Evolutionary conservation across 2,329 filamentous ascomycete genomes (phyloP).

Genomic region (Dactylonectria estremocensis): DNA sequence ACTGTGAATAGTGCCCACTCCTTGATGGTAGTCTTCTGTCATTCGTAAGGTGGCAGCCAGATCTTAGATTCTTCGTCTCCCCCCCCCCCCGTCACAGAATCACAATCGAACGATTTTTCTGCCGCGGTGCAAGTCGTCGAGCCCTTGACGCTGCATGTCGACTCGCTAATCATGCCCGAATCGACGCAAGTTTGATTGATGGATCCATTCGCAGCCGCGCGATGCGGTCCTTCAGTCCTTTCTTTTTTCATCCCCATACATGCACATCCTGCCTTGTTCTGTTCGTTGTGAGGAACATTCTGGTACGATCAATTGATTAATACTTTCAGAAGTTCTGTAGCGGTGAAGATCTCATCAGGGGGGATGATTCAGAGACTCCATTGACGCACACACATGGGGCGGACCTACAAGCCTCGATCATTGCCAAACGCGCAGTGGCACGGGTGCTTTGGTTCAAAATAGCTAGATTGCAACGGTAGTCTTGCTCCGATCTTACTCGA

Average conservation of each 20-base stretch:
- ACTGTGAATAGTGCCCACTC: conserved; percentile 1
- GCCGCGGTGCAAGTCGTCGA: conserved; percentile 18
- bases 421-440: conserved; percentile 3
- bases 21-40: neutral
- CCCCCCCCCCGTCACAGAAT: conserved; percentile 21
- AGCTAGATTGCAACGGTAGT: conserved; percentile 4
- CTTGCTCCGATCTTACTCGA: neutral
- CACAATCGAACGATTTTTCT: conserved; percentile 31
- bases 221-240: conserved; percentile 21
- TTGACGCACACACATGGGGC: conserved; percentile 18
- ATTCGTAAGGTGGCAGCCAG: conserved; percentile 18
- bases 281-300: conserved; percentile 7
- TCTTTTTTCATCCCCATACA: conserved; percentile 4
- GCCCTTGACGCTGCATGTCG: conserved; percentile 32
- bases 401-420: conserved; percentile 2
- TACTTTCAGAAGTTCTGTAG: conserved; percentile 4
- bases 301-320: neutral
- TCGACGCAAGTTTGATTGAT: conserved; percentile 22
- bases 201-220: conserved; percentile 13
- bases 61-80: conserved; percentile 18
- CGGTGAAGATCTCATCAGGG: conserved; percentile 10
- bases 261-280: conserved; percentile 21
- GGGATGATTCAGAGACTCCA: neutral
- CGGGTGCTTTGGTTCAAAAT: conserved; percentile 7
- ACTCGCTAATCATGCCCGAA: conserved; percentile 16